A percentile compares a stretch with the other conserved stretches of the same genome.
Evolutionary conservation across 2,329 filamentous ascomycete genomes (phyloP).

Genomic region (Macroventuria anomochaeta): DNA sequence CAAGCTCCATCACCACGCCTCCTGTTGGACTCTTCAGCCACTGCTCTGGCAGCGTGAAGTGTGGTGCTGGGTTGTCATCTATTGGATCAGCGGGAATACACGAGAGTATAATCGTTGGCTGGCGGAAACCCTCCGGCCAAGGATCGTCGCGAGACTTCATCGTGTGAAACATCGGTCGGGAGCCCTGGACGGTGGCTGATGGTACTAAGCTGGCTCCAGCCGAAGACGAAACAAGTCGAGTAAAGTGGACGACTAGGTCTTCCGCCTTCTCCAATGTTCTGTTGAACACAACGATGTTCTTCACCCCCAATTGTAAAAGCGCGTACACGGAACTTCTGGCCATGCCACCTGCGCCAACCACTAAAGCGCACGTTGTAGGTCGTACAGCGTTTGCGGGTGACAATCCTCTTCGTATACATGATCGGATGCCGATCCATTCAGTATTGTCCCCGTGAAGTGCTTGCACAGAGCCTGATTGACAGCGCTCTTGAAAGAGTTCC

Average conservation of each 20-base stretch:
- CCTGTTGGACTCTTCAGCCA: constrained; percentile 78
- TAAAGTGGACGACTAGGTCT: constrained; percentile 73
- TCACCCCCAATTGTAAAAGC: constrained; percentile 77
- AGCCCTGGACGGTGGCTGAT: constrained; percentile 27
- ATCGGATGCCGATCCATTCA: constrained; percentile 80
- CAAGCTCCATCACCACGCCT: constrained; percentile 75
- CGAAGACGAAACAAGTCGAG: constrained; percentile 52
- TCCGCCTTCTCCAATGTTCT: constrained; percentile 71
- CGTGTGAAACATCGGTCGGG: constrained; percentile 62
- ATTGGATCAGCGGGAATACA: constrained; percentile 76
- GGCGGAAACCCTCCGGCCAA: constrained; percentile 69
- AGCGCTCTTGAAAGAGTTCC: constrained; percentile 63
- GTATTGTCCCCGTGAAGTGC: constrained; percentile 81
- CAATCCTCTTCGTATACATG: constrained; percentile 73
- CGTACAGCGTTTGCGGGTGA: constrained; percentile 71
- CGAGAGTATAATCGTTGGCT: constrained; percentile 76
- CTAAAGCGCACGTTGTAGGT: constrained; percentile 58
- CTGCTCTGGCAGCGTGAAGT: constrained; percentile 71
- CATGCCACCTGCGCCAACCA: constrained; percentile 73
- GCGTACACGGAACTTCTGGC: constrained; percentile 79
- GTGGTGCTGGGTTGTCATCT: constrained; percentile 67
- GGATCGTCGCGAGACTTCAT: constrained; percentile 63
- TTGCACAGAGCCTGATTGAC: constrained; percentile 69
- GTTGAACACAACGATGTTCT: constrained; percentile 77
- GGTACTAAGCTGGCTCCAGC: constrained; percentile 25